Evolutionary conservation across 805 yeast genomes (phyloP), one percentile per base, ranked within the genome.

Genomic region (Cyberlindnera saturnus): DNA sequence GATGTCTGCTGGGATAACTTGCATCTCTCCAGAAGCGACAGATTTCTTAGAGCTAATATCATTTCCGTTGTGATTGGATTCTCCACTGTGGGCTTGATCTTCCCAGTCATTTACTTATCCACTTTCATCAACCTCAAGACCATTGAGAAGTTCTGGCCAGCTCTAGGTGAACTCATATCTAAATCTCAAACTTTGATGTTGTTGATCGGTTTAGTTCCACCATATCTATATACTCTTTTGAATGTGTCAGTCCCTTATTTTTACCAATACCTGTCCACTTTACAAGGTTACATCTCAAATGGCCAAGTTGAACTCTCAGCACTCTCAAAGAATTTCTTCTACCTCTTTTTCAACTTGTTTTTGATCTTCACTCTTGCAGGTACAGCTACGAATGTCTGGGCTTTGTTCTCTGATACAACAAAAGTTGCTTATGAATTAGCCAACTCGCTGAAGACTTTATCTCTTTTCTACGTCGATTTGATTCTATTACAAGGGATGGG

Each of bases 241-340:
- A 93, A 90, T 61, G 75, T 84, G 26, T 69, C 82, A 5, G 79
- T 90, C 51, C 99, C 99, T 2, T 90, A 81, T 59, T 71, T 91
- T 41, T 90, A 87, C 58, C 85, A 85, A 36, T 86, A 82, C 73
- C 66, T 90, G 39, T 82, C 98, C 1, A 69, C 79, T 6, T 68
- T 75, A 36, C 99, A 91, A 67, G 98, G 99, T 0, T 86, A 79
- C 56, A 80, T 95, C 0, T 88, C 97, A 6, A 81, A 84, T 54
- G 89, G 96, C 36, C 98, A 93, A 54, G 96, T 86, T 50, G 98
- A 91, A 61, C 67, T 89, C n/a, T 85, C 96, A 0, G 77, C 89
- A 15, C 89, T 91, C 3, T 81, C 95, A 19, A 91, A 93, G 65
- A 93, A 93, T 66, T 91, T 91, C 65, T 90, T 93, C 60, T 93